Conservation (phyloP, 2,329 filamentous ascomycete genomes). For the Diplodia mutila region DNA sequence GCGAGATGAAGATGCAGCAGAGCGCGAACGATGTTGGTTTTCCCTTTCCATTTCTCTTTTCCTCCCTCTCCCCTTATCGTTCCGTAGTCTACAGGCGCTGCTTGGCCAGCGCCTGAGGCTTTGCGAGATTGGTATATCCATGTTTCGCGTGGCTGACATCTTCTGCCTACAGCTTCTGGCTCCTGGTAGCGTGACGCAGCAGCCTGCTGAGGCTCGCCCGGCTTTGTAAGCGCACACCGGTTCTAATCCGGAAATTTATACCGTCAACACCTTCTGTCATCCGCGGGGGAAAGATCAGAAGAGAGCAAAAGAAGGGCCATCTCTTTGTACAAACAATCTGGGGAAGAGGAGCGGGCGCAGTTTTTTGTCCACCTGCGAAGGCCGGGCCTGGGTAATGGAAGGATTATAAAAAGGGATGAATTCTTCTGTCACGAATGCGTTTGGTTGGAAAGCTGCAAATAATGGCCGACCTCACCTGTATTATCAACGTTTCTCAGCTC, state of each 20-base stretch:
- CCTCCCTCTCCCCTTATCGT: neutral
- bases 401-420: neutral
- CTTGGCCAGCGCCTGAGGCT: neutral
- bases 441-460: neutral
- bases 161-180: slow-evolving; percentile 37
- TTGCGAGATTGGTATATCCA: neutral
- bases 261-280: neutral
- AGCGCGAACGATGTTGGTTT: slow-evolving; percentile 74
- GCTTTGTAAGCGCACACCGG: slow-evolving; percentile 36
- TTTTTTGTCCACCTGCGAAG: neutral
- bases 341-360: neutral
- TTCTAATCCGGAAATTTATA: neutral
- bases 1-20: slow-evolving; percentile 95
- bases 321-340: slow-evolving; percentile 9
- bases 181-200: slow-evolving; percentile 34
- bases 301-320: neutral
- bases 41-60: neutral
- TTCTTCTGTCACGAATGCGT: neutral
- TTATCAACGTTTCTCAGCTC: slow-evolving; percentile 24
- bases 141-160: slow-evolving; percentile 8
- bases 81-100: neutral
- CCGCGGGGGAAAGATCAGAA: neutral
- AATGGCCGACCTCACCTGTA: neutral
- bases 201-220: slow-evolving; percentile 37
- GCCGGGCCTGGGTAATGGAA: slow-evolving; percentile 10